Percentiles rank a stretch among this genome's conserved stretches.
Evolutionary conservation across 768 basidiomycete species (phyloP).

Genomic region (Boletus rex-veris): DNA sequence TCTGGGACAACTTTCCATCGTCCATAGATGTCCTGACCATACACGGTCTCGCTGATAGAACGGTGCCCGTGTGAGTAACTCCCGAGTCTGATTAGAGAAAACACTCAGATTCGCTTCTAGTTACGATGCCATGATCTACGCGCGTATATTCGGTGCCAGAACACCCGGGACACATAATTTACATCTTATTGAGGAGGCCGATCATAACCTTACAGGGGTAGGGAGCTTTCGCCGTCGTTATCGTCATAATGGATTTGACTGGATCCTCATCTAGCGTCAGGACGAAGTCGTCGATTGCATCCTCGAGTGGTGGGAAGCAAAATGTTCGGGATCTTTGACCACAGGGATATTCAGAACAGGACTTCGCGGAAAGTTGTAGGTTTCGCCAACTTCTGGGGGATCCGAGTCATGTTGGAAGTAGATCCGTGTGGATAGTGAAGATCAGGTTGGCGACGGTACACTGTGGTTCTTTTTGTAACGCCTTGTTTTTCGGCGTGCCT

Average conservation of each 20-base stretch:
- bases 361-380: constrained; percentile 46
- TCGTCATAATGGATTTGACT: neutral
- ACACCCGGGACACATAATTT: constrained; percentile 67
- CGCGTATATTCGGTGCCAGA: constrained; percentile 53
- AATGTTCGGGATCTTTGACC: constrained; percentile 43
- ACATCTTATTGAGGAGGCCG: constrained; percentile 66
- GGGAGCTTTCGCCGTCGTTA: constrained; percentile 7
- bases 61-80: constrained; percentile 63
- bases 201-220: constrained; percentile 74
- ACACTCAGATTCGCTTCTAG: constrained; percentile 32
- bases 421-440: neutral
- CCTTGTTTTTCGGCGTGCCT: neutral
- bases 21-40: constrained; percentile 66
- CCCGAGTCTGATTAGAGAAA: neutral
- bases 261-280: constrained; percentile 39
- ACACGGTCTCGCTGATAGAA: constrained; percentile 68
- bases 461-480: neutral
- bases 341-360: constrained; percentile 66
- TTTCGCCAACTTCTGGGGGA: neutral
- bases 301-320: constrained; percentile 61
- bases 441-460: neutral
- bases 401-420: neutral
- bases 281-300: constrained; percentile 68
- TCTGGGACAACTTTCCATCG: constrained; percentile 66
- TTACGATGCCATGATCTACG: constrained; percentile 71